Evolutionary conservation across 306 rosid genomes (phyloP).

Genomic region (Arachis stenosperma): DNA sequence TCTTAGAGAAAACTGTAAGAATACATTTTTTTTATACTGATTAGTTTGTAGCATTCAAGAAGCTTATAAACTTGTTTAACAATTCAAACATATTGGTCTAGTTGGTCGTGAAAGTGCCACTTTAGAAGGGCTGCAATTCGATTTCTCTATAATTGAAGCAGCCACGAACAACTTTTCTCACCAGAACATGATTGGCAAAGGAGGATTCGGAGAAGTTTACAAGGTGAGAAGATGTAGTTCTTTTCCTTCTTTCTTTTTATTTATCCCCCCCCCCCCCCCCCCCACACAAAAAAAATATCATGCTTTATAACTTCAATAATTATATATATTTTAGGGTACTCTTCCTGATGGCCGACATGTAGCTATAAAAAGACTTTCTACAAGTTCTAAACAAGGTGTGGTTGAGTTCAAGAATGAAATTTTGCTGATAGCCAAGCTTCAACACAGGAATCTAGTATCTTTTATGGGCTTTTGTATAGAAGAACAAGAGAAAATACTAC

Average conservation of each 20-base stretch:
- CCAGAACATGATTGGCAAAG: constrained; percentile 45
- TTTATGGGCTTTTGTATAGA: constrained; percentile 26
- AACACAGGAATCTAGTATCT: constrained; percentile 39
- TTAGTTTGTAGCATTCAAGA: not conserved
- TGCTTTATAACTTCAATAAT: not conserved
- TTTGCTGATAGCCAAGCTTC: constrained; percentile 31
- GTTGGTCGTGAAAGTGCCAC: constrained; percentile 17
- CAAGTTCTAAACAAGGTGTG: constrained; percentile 32
- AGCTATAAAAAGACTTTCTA: constrained; percentile 39
- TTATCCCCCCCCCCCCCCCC: too few species aligned
- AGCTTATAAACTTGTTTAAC: not conserved
- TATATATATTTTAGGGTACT: constrained; percentile 24
- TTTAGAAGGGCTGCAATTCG: constrained; percentile 18
- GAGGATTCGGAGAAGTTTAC: constrained; percentile 52
- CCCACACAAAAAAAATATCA: too few species aligned
- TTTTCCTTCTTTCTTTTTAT: not conserved
- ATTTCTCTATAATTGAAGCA: constrained; percentile 32
- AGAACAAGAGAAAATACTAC: constrained; percentile 33
- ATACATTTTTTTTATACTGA: not conserved
- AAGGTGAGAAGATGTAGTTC: constrained; percentile 15
- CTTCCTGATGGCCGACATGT: constrained; percentile 18
- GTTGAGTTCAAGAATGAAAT: constrained; percentile 39
- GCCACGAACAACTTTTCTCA: constrained; percentile 48
- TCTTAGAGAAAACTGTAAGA: constrained; percentile 28
- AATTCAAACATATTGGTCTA: not conserved